A percentile compares a stretch with the other conserved stretches of the same genome.
Evolutionary conservation across 257 asterid genomes (phyloP).

Genomic region (Gardenia jasminoides): DNA sequence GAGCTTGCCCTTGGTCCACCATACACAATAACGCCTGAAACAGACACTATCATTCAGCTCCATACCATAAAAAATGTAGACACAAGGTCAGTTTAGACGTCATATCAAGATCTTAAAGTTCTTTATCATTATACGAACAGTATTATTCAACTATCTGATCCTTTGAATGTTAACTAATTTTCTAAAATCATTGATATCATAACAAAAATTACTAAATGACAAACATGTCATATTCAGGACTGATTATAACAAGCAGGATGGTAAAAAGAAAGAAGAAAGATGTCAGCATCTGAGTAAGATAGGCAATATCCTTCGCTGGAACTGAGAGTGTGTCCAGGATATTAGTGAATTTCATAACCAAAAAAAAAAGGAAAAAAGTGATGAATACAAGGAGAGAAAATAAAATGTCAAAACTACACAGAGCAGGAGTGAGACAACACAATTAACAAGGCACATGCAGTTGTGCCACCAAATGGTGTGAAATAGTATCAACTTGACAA

Average conservation of each 20-base stretch:
- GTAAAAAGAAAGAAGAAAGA: not conserved
- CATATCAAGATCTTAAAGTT: not conserved
- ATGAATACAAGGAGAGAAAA: not conserved
- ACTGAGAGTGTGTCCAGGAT: no score
- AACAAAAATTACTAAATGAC: not conserved
- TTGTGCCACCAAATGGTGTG: not conserved
- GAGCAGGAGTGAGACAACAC: not conserved
- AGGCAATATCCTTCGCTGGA: not conserved
- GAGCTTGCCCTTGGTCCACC: conserved; percentile 90
- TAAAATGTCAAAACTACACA: not conserved
- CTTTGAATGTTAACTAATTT: not conserved
- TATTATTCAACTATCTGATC: not conserved
- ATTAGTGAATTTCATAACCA: not conserved
- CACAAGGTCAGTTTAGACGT: not conserved
- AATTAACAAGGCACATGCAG: not conserved
- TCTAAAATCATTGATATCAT: not conserved
- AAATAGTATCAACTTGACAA: not conserved
- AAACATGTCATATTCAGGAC: not conserved
- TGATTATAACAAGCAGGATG: not conserved
- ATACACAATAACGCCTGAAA: conserved; percentile 71
- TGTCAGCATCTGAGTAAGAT: not conserved
- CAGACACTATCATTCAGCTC: not conserved
- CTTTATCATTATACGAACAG: not conserved
- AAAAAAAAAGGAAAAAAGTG: not conserved
- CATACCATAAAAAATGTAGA: not conserved